Percentiles rank a stretch among this genome's conserved stretches.
Evolutionary conservation across 768 basidiomycete species (phyloP).

Genomic region (Lyophyllum shimeji): DNA sequence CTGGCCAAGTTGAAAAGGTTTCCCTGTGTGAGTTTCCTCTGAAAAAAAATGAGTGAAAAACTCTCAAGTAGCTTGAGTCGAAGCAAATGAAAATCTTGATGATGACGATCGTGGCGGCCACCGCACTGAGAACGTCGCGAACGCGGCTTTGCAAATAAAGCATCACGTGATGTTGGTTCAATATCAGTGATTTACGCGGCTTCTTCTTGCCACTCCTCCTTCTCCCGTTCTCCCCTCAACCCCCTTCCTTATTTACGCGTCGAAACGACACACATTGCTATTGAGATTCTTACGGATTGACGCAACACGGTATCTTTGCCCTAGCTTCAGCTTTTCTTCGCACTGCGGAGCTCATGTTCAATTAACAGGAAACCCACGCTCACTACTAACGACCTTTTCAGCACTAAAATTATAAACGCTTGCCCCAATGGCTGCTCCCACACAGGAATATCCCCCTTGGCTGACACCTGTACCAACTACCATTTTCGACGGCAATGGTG

Average conservation of each 20-base stretch:
- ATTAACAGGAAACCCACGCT: constrained; percentile 33
- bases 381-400: constrained; percentile 42
- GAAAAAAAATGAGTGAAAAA: too few species aligned
- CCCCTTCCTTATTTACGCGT: constrained; percentile 11
- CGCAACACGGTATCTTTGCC: neutral
- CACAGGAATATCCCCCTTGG: constrained; percentile 75
- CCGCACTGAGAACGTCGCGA: too few species aligned
- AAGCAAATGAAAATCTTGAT: too few species aligned
- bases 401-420: constrained; percentile 15
- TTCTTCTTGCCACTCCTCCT: constrained; percentile 6
- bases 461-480: constrained; percentile 55
- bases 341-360: neutral
- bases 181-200: neutral
- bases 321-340: neutral
- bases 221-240: constrained; percentile 3
- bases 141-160: too few species aligned
- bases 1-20: too few species aligned
- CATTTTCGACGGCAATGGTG: constrained; percentile 52
- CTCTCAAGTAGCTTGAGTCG: too few species aligned
- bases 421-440: constrained; percentile 51
- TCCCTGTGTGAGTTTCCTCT: too few species aligned
- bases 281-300: neutral
- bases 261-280: constrained; percentile 8
- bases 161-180: constrained; percentile 21
- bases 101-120: too few species aligned